phyloP scores from a whole-genome alignment of 225 moss, liverwort and hornwort species.

The Physcomitrellopsis africana region DNA sequence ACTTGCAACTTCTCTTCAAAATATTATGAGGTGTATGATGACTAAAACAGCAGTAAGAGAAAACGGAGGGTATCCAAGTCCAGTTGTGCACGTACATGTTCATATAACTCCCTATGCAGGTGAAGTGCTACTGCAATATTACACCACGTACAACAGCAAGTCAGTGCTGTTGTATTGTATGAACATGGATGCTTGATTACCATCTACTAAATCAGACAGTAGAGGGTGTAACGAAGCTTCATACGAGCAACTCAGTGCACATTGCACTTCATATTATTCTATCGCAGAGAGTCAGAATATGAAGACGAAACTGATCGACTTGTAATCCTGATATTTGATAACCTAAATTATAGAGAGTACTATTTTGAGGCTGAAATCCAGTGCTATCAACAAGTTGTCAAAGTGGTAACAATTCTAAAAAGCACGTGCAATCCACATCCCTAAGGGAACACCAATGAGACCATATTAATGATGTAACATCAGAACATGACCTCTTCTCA shows the following conservation, averaged over 20 bases:
- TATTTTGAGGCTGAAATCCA: conserved; percentile 8
- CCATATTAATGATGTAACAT: conserved; percentile 10
- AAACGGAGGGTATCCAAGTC: conserved; percentile 6
- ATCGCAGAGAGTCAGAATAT: neutral
- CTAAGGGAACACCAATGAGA: conserved; percentile 5
- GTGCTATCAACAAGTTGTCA: conserved; percentile 8
- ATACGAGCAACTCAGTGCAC: neutral
- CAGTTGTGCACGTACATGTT: conserved; percentile 63
- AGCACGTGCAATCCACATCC: neutral
- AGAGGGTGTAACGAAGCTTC: neutral
- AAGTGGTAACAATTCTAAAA: conserved; percentile 7
- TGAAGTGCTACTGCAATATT: neutral
- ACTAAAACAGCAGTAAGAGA: conserved; percentile 7
- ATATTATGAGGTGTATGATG: neutral
- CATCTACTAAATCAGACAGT: conserved; percentile 11
- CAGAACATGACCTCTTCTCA: conserved; percentile 72
- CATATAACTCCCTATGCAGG: conserved; percentile 37
- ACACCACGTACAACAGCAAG: conserved; percentile 5
- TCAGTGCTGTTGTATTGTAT: neutral
- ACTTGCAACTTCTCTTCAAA: conserved; percentile 11
- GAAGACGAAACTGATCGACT: neutral
- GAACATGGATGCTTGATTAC: conserved; percentile 5
- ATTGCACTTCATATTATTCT: conserved; percentile 2
- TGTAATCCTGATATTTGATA: neutral
- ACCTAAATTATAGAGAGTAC: neutral